Evolutionary conservation across 352 stramenopile genomes (phyloP).

Genomic region (Thraustochytrium striatum): DNA sequence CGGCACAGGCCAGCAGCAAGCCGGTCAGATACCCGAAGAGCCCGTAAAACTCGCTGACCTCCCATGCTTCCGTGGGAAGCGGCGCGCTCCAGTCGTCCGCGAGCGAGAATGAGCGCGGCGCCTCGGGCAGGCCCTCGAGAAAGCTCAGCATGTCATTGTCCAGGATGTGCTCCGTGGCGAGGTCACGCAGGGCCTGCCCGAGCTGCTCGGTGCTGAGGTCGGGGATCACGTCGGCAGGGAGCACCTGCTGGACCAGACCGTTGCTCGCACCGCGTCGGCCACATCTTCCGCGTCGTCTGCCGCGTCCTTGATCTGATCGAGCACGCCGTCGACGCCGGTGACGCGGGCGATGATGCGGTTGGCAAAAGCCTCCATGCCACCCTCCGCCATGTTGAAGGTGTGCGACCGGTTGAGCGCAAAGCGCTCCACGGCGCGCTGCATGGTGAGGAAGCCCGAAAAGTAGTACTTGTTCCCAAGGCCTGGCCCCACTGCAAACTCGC

Average conservation of each 20-base stretch:
- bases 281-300: too few species aligned
- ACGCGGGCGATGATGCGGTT: neutral
- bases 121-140: neutral
- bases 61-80: conserved; percentile 1
- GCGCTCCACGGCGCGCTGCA: conserved; percentile 21
- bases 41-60: conserved; percentile 23
- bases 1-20: conserved; percentile 28
- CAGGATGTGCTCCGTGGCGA: neutral
- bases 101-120: neutral
- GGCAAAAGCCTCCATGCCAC: neutral
- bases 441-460: conserved; percentile 25
- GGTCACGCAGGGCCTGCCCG: neutral
- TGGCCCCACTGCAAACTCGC: conserved; percentile 6
- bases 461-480: conserved; percentile 17
- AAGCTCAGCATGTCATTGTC: neutral
- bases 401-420: conserved; percentile 32
- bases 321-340: neutral
- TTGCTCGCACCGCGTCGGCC: neutral
- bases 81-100: conserved; percentile 30
- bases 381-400: neutral
- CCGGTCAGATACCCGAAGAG: conserved; percentile 36
- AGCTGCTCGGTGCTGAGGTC: neutral
- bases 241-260: neutral
- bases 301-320: too few species aligned
- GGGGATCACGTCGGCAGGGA: neutral